Conservation (phyloP, 2,329 filamentous ascomycete species). For the Ascocoryne sarcoides region DNA sequence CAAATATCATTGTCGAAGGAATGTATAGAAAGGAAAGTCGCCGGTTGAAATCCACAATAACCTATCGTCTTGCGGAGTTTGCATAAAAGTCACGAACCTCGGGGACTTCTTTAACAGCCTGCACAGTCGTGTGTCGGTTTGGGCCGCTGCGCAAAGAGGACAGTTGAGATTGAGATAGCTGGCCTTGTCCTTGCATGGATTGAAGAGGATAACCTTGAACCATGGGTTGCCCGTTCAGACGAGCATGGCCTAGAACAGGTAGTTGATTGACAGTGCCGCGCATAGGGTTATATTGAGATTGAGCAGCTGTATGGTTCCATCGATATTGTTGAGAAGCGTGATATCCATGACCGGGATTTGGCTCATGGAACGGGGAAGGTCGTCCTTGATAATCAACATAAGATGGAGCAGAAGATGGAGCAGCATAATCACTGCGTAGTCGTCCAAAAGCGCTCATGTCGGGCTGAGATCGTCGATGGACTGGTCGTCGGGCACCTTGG, state of each 20-base stretch:
- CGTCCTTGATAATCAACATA: constrained; percentile 2
- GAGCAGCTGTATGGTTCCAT: background rate
- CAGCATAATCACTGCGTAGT: constrained; percentile 1
- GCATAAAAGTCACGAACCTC: no score
- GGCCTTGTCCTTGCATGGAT: background rate
- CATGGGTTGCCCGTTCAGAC: constrained; percentile 1
- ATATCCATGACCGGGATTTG: background rate
- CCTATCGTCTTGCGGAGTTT: no score
- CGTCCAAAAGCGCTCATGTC: constrained; percentile 16
- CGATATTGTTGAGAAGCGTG: background rate
- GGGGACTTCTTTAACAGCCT: no score
- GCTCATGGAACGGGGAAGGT: constrained; percentile 2
- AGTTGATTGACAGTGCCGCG: background rate
- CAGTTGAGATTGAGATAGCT: background rate
- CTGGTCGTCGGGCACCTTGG: constrained; percentile 6
- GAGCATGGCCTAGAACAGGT: constrained; percentile 1
- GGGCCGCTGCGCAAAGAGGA: no score
- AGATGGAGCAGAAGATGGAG: constrained; percentile 6
- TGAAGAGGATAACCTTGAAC: background rate
- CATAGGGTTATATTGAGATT: background rate
- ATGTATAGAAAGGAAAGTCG: no score
- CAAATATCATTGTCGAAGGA: no score
- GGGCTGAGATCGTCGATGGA: constrained; percentile 26
- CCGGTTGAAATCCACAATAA: no score
- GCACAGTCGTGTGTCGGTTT: no score